A percentile compares a stretch with the other conserved stretches of the same genome.
Evolutionary conservation across 1,284 basidiomycete species (phyloP).

Genomic region (Leccinum pachyderme): DNA sequence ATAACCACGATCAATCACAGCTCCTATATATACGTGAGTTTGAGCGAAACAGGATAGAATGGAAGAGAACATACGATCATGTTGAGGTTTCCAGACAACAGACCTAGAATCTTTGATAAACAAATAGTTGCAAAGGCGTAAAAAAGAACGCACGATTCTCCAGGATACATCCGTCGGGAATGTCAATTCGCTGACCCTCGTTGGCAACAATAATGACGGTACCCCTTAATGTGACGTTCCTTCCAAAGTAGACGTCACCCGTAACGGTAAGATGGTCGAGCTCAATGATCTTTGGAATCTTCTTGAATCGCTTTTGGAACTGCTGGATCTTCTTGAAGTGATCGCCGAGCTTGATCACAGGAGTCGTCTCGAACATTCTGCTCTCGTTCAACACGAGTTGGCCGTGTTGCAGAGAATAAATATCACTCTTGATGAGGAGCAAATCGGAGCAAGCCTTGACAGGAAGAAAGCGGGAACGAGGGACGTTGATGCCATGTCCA

Average conservation of each 20-base stretch:
- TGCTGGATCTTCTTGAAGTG: constrained; percentile 93
- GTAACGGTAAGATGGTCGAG: constrained; percentile 96
- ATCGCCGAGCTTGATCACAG: constrained; percentile 97
- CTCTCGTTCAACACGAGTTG: constrained; percentile 89
- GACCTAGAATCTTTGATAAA: constrained; percentile 35
- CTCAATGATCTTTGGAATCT: constrained; percentile 91
- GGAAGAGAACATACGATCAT: constrained; percentile 53
- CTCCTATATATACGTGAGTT: constrained; percentile 25
- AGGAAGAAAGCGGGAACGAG: constrained; percentile 95
- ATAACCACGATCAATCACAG: constrained; percentile 19
- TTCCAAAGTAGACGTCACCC: constrained; percentile 95
- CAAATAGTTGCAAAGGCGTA: neutral
- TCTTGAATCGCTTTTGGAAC: constrained; percentile 98
- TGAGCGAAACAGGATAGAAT: neutral
- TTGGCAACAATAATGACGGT: constrained; percentile 89
- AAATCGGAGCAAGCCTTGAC: constrained; percentile 92
- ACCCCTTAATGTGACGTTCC: constrained; percentile 86
- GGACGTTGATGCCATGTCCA: constrained; percentile 97
- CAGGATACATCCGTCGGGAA: constrained; percentile 92
- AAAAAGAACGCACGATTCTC: constrained; percentile 72
- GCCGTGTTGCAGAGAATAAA: constrained; percentile 95
- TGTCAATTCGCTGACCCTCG: constrained; percentile 93
- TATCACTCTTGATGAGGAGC: constrained; percentile 94
- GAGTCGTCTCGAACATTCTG: constrained; percentile 91
- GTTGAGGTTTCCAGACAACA: constrained; percentile 66